Evolutionary conservation across 2,329 filamentous ascomycete genomes (phyloP), one percentile per base, ranked within the genome.

Genomic region (Lecanosticta acicola): DNA sequence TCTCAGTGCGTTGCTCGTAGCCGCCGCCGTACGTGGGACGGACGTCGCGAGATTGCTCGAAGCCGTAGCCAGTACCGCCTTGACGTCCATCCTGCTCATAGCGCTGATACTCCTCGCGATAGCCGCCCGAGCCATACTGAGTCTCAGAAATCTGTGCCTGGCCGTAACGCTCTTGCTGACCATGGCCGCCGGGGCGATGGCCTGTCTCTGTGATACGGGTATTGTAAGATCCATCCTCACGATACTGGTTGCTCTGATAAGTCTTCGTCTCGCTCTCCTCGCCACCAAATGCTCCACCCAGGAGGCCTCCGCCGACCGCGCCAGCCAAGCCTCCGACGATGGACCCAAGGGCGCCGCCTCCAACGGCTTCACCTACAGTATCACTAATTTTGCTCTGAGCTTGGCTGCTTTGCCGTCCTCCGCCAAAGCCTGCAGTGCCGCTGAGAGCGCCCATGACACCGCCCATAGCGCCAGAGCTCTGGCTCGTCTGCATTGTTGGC

Each of bases 291-390:
- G 75, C 76, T 10, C 77, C 76, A 9, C 81, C 79, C 7, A 94
- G 75, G 13, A 90, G 68, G 32, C 79, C 80, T 29, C 77, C 77
- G 21, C 75, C 73, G 49, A 78, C 67, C 19, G 70, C 73, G 21
- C 75, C 71, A 20, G 85, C 84, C 26, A 85, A 67, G 20, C 82
- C 80, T 44, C 82, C 83, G 10, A 94, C 72, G 35, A 94, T 69
- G 18, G 83, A 82, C 21, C 85, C 84, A 1, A 88, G 64, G 9
- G 79, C 78, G 40, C 83, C 80, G 39, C 81, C 81, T 36, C 80
- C 79, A 39, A 79, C 75, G 38, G 78, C 79, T 55, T 82, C 75
- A 48, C 76, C 74, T 5, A 77, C 78, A 42, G 77, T 62, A 57
- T 76, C 73, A 59, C 71, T 70, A 46, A 78, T 67, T 53, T 59